These are phyloP conservation scores for Beauveria scarabaeidicola DNA, from an alignment of 2,329 filamentous ascomycete genomes.

Conservation along the genomic window DNA sequence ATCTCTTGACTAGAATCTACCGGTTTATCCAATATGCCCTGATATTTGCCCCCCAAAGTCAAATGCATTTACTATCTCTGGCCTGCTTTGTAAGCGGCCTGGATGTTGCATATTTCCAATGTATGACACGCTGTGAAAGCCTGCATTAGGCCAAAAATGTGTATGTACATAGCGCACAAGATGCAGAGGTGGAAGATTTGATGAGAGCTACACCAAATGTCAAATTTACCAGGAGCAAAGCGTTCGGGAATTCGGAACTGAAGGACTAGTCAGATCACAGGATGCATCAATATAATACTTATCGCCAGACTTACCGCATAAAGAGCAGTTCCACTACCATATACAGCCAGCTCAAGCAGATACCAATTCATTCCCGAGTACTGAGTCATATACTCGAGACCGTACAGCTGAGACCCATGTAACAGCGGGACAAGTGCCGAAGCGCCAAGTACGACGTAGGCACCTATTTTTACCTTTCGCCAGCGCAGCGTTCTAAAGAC, in stretches of 20 bases:
- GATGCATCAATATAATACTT: neutral
- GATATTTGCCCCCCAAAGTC: neutral
- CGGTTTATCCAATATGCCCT: neutral
- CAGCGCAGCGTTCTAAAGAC: conserved; percentile 12
- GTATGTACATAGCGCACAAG: conserved; percentile 15
- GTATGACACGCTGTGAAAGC: conserved; percentile 15
- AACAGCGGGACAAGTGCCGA: conserved; percentile 14
- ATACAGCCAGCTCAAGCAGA: conserved; percentile 14
- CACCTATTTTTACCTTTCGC: conserved; percentile 13
- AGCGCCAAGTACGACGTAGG: conserved; percentile 11
- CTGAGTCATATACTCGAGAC: conserved; percentile 14
- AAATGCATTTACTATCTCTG: neutral
- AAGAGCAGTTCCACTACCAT: conserved; percentile 53
- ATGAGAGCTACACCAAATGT: conserved; percentile 80
- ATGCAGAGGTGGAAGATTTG: conserved; percentile 73
- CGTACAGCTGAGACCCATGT: conserved; percentile 13
- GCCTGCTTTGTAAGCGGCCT: neutral
- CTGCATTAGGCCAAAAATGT: conserved; percentile 14
- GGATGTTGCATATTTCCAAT: conserved; percentile 13
- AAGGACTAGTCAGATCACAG: neutral
- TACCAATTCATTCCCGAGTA: conserved; percentile 10
- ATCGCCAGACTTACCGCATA: conserved; percentile 55
- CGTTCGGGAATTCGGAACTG: conserved; percentile 70
- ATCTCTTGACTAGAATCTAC: neutral
- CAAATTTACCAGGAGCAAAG: conserved; percentile 64